A percentile compares a stretch with the other conserved stretches of the same genome.
Evolutionary conservation across 106 monocot genomes (phyloP).

Genomic region (Dioscorea zingiberensis): DNA sequence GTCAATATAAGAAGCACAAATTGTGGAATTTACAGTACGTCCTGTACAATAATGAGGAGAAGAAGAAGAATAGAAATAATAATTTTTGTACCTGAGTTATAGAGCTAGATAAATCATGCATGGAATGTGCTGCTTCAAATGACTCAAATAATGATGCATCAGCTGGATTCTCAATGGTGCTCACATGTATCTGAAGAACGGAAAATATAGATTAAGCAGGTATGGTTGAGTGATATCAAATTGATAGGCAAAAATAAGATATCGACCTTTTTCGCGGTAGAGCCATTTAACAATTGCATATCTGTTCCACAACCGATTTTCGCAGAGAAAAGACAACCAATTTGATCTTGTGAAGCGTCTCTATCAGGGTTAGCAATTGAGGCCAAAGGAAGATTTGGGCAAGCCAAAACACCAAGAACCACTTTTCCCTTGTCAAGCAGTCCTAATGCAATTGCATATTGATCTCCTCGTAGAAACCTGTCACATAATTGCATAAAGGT

Average conservation of each 20-base stretch:
- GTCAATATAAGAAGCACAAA: conserved; percentile 10
- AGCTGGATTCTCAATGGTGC: conserved; percentile 46
- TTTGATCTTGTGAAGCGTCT: conserved; percentile 16
- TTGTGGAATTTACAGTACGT: no score
- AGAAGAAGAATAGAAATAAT: not conserved
- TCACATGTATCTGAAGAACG: conserved; percentile 61
- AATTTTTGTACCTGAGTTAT: conserved; percentile 64
- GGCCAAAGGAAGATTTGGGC: conserved; percentile 86
- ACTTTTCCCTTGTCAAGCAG: conserved; percentile 87
- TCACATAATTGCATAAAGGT: not conserved
- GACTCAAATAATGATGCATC: conserved; percentile 97
- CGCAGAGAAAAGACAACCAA: conserved; percentile 94
- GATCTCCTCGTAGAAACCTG: conserved; percentile 95
- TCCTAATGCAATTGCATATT: conserved; percentile 93
- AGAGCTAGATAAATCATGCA: conserved; percentile 71
- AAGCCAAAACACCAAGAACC: conserved; percentile 82
- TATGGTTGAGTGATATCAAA: not conserved
- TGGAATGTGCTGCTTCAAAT: conserved; percentile 92
- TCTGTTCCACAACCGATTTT: conserved; percentile 60
- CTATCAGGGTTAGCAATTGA: conserved; percentile 23
- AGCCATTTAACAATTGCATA: conserved; percentile 65
- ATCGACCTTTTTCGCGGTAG: conserved; percentile 50
- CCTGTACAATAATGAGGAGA: no score
- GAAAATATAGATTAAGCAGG: conserved; percentile 3
- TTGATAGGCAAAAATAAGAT: not conserved